phyloP scores from a whole-genome alignment of 1,284 basidiomycete species.

The Limonomyces culmigenus region DNA sequence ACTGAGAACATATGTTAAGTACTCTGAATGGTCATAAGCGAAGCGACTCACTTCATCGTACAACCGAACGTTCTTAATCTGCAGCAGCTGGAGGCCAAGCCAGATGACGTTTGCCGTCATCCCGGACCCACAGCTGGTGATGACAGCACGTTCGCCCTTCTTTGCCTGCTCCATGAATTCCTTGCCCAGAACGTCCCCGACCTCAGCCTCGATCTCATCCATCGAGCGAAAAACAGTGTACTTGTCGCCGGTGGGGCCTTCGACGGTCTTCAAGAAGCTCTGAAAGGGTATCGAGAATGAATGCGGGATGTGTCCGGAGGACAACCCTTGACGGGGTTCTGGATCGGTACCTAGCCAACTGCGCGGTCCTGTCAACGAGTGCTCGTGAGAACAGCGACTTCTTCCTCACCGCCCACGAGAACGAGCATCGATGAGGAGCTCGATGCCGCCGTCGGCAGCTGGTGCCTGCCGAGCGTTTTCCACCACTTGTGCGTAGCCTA shows the following conservation, averaged over 20 bases:
- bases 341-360: conserved; percentile 72
- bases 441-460: conserved; percentile 25
- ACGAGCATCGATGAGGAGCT: conserved; percentile 81
- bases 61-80: conserved; percentile 40
- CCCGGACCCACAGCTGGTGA: conserved; percentile 78
- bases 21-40: conserved; percentile 3
- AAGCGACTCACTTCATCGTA: conserved; percentile 65
- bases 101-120: conserved; percentile 95
- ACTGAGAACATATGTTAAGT: conserved; percentile 23
- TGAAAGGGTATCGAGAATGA: conserved; percentile 79
- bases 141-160: conserved; percentile 38
- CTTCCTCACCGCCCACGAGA: conserved; percentile 48
- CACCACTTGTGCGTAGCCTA: conserved; percentile 77
- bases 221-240: conserved; percentile 53
- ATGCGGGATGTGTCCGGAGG: conserved; percentile 87
- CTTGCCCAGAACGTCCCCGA: conserved; percentile 42
- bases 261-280: conserved; percentile 46
- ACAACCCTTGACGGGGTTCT: conserved; percentile 79
- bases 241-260: conserved; percentile 17
- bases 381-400: not conserved
- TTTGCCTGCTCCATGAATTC: conserved; percentile 38
- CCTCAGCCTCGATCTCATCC: conserved; percentile 37
- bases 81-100: conserved; percentile 66
- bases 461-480: conserved; percentile 43
- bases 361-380: not conserved